Evolutionary conservation across 768 basidiomycete species (phyloP).

Genomic region (Hericium alpestre): DNA sequence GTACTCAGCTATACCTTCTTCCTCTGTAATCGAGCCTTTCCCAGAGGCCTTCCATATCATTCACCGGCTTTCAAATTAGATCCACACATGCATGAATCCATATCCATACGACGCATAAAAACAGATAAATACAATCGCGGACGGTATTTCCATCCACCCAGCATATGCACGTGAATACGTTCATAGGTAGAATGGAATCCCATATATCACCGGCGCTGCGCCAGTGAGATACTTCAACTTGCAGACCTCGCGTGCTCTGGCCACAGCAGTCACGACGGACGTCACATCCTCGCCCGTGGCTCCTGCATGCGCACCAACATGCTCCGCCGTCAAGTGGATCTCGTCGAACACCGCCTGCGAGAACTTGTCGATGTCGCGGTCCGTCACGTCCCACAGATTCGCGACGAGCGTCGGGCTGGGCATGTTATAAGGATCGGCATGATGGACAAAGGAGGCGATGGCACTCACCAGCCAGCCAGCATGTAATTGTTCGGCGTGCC

Average conservation of each 20-base stretch:
- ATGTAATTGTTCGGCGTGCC: slow-evolving; percentile 95
- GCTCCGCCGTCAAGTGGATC: slow-evolving; percentile 37
- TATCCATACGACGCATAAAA: no score
- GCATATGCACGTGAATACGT: not conserved
- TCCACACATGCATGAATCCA: no score
- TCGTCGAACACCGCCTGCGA: slow-evolving; percentile 75
- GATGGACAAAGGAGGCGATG: not conserved
- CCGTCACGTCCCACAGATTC: slow-evolving; percentile 97
- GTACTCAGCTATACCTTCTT: no score
- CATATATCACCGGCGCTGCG: slow-evolving; percentile 90
- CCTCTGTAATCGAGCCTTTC: no score
- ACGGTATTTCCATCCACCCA: no score
- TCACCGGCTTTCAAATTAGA: no score
- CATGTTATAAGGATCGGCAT: not conserved
- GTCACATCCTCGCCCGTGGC: slow-evolving; percentile 15
- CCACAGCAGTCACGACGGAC: slow-evolving; percentile 69
- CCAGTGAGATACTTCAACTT: slow-evolving; percentile 92
- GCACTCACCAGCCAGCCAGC: slow-evolving; percentile 88
- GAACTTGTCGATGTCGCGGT: slow-evolving; percentile 92
- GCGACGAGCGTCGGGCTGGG: slow-evolving; percentile 77
- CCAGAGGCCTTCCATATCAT: no score
- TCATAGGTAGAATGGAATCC: slow-evolving; percentile 79
- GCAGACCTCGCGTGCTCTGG: slow-evolving; percentile 66
- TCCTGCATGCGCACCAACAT: slow-evolving; percentile 14
- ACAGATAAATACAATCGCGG: no score